phyloP scores from a whole-genome alignment of 108 stramenopile species.

The Cyclotella atomus region DNA sequence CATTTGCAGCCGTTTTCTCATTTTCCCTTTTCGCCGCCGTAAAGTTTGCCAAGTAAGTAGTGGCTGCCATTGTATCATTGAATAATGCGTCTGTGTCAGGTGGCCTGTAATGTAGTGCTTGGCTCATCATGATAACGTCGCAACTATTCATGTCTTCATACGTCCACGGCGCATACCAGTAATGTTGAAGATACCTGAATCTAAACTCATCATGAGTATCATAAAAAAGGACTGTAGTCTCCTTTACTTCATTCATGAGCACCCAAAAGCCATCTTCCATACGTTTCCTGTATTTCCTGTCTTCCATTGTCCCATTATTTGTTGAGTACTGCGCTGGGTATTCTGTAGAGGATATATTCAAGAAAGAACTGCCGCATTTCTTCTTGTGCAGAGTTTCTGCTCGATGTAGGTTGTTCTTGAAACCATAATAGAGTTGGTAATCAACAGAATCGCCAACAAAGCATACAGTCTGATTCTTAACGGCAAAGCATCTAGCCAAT shows the following conservation, averaged over 20 bases:
- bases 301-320: neutral
- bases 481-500: neutral
- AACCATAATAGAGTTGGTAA: neutral
- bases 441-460: neutral
- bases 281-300: neutral
- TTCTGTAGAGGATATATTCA: neutral
- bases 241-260: neutral
- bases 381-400: constrained; percentile 1
- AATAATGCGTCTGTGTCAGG: neutral
- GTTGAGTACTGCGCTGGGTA: neutral
- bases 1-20: neutral
- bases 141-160: constrained; percentile 1
- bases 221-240: neutral
- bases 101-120: neutral
- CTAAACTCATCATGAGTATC: neutral
- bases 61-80: constrained; percentile 2
- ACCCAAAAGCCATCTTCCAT: neutral
- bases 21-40: too few species aligned
- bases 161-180: neutral
- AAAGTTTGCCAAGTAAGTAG: neutral
- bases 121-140: constrained; percentile 3
- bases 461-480: neutral
- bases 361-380: neutral
- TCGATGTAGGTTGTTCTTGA: neutral
- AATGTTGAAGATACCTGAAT: constrained; percentile 4